Base-by-base conservation (phyloP, 2,329 filamentous ascomycete species). In the Apiospora hydei region DNA sequence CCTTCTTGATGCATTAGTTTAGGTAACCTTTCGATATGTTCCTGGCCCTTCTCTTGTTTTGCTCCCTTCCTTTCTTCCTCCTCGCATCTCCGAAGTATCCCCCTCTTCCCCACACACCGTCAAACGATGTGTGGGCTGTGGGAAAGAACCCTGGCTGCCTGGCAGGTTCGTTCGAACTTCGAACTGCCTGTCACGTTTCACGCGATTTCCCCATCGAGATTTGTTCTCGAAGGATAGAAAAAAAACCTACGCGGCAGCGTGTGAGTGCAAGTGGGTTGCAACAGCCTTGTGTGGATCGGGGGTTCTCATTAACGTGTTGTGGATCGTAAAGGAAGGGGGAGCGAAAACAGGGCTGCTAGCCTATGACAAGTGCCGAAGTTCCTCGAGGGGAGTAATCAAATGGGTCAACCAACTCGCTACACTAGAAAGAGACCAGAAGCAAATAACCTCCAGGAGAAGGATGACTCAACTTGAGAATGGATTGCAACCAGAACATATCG, bases 161-260 rank as follows among this genome's bases (percentile, higher is more conserved):
- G 34, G 34, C 34, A 38, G 34, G 34, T 38, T 38, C 34, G 53
- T 7, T 34, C 24, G 51, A 34, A 38, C 34, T 7, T 34, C 24
- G 51, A 34, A 38, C 34, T 3, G 34, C 5, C 26, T 38, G 53
- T 61, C 53, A 61, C 34, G 53, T 61, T 61, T 61, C 53, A 38
- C 34, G 18, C 53, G 53, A 61, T 61, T 34, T 34, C 53, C 38
- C 53, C 38, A 61, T 30, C 53, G 53, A 61, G 53, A 61, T 61
- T 61, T 30, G 53, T 61, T 38, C 53, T 61, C 30, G 30, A 61
- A 30, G 26, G 26, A 30, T 30, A 30, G 26, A 30, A 30, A 38
- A 7, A 38, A 30, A 6, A 6, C 34, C 34, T 26, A 34, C 53
- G 18, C 26, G 53, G 53, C 53, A 61, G 53, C 30, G 53, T 61